Base-by-base conservation (phyloP, 441 rosid species). In the Jatropha multifida region DNA sequence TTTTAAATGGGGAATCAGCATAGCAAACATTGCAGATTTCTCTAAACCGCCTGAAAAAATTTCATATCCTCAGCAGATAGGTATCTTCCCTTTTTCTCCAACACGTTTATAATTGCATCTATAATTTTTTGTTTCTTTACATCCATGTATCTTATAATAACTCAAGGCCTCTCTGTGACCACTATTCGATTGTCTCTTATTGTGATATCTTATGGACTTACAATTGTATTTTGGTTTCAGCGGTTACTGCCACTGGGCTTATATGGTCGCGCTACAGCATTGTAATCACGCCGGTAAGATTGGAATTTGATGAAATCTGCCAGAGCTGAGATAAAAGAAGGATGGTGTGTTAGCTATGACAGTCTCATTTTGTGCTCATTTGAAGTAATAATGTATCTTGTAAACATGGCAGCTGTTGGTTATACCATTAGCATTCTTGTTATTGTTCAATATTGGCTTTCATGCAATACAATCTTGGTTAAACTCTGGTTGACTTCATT, bases 191-290 rank as follows among this genome's bases (percentile, higher is more conserved):
- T 32, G 17, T 80, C 3, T 14, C 37, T 20, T 41, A 23, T 72
- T 68, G 23, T 1, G 51, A 59, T 69, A 44, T 56, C 9, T 44
- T 42, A 32, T 10, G 18, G 69, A 84, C 12, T 69, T 18, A 42
- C 1, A 32, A 32, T 32, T 32, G 40, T 23, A 54, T 1, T 80
- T 20, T 78, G 79, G 23, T 76, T 42, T 60, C 90, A 96, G 99
- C 98, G 38, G 99, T 96, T 75, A 83, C 98, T 6, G 79, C 83
- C 84, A 92, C 98, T 23, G 97, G 97, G 77, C 20, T 96, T 63
- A 81, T 96, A 77, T 94, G 99, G 99, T 89, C 99, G 42, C 97
- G 97, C 73, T 92, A 94, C 90, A 90, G 98, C 84, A 88, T 88
- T 69, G 99, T 96, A 3, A 96, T 96, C 81, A 96, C 89, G 68